Conservation (phyloP, 768 basidiomycete species). For the Hygrocybe coccinea region DNA sequence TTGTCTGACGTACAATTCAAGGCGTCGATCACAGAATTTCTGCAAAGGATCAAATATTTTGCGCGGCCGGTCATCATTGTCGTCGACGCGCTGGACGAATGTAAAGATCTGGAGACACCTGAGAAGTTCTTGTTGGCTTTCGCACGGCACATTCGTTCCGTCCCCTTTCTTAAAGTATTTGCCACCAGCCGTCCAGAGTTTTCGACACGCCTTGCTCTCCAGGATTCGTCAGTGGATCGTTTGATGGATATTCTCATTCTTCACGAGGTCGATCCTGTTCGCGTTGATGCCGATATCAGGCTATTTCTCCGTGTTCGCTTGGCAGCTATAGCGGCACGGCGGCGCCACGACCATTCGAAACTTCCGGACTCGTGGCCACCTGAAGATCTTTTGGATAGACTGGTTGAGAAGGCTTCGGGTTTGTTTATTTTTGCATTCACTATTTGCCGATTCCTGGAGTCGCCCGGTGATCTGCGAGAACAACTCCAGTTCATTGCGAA, state of each 20-base stretch:
- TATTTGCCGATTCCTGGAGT: constrained; percentile 13
- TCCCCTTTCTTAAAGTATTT: not conserved
- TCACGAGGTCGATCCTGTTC: constrained; percentile 1
- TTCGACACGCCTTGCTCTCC: not conserved
- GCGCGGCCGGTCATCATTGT: not conserved
- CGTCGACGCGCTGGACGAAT: constrained; percentile 8
- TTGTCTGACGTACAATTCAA: constrained; percentile 9
- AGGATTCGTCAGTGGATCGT: not conserved
- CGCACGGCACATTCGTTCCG: not conserved
- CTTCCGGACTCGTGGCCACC: not conserved
- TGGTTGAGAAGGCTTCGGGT: not conserved
- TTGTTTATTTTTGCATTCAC: constrained; percentile 3
- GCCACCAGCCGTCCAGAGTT: constrained; percentile 13
- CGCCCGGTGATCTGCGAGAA: not conserved
- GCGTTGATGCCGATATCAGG: constrained; percentile 15
- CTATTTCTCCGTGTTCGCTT: constrained; percentile 12
- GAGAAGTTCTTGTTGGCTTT: constrained; percentile 1
- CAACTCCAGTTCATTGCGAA: constrained; percentile 13
- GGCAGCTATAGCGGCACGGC: constrained; percentile 7
- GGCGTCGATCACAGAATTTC: constrained; percentile 21
- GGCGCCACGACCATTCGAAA: not conserved
- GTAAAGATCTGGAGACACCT: not conserved
- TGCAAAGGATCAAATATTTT: not conserved
- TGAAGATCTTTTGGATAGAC: not conserved
- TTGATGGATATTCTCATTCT: not conserved